phyloP scores from a whole-genome alignment of 805 yeast species.

The Myxozyma vanderwaltii region DNA sequence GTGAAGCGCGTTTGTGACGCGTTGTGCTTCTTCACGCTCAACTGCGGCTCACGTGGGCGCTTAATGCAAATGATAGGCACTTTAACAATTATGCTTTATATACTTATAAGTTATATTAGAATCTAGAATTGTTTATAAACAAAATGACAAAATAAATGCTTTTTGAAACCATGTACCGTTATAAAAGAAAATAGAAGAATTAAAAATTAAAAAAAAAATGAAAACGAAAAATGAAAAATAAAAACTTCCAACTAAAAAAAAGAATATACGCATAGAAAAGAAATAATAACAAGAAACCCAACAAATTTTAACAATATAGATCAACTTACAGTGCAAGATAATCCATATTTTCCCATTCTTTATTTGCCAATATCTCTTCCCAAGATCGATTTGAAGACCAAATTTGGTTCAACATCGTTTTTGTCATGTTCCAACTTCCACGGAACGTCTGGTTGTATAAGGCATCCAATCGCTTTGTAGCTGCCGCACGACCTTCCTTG shows the following conservation, averaged over 20 bases:
- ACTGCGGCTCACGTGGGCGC: neutral
- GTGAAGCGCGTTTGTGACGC: neutral
- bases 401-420: conserved; percentile 14
- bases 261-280: neutral
- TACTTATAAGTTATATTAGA: no score
- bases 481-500: conserved; percentile 8
- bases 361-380: conserved; percentile 26
- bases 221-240: neutral
- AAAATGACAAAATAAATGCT: neutral
- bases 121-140: neutral
- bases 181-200: neutral
- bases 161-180: conserved; percentile 6
- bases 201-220: no score
- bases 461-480: conserved; percentile 12
- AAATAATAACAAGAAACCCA: no score
- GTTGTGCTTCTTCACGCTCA: neutral
- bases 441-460: conserved; percentile 11
- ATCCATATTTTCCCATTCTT: conserved; percentile 28
- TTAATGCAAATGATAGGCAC: no score
- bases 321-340: conserved; percentile 19
- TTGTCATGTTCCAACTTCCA: conserved; percentile 24
- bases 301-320: no score
- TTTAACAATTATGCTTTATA: no score
- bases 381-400: conserved; percentile 21
- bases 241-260: neutral